Percentiles rank a stretch among this genome's conserved stretches.
These are phyloP conservation scores for Pseudogymnoascus sp. DNA, from an alignment of 2,329 filamentous ascomycete species.

Conservation along the genomic window DNA sequence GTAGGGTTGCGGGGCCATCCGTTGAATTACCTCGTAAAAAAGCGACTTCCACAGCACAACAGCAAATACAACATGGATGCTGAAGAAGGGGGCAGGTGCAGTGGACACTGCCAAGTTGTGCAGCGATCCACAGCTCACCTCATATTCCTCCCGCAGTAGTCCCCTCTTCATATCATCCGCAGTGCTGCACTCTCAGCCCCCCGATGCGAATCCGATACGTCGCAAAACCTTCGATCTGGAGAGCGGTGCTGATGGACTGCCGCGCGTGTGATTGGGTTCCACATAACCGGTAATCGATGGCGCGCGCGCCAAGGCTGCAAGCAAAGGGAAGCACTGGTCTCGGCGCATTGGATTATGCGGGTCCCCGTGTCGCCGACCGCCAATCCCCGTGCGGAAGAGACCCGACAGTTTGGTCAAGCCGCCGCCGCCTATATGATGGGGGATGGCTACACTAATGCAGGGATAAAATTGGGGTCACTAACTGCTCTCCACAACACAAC, in stretches of 20 bases:
- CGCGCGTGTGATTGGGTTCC: background rate
- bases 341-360: background rate
- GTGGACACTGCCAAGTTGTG: background rate
- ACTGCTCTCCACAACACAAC: background rate
- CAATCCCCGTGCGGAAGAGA: background rate
- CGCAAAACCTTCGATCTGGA: background rate
- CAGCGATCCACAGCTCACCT: background rate
- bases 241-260: background rate
- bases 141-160: background rate
- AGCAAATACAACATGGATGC: conserved; percentile 2
- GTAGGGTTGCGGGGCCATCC: background rate
- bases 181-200: background rate
- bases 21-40: background rate
- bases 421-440: background rate
- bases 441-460: background rate
- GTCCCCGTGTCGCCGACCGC: background rate
- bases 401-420: background rate
- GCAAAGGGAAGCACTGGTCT: background rate
- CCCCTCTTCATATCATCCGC: background rate
- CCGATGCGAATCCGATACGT: background rate
- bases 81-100: background rate
- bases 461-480: background rate
- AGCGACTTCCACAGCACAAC: background rate
- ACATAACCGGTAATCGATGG: background rate
- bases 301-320: background rate